Evolutionary conservation across 441 rosid genomes (phyloP), one percentile per base, ranked within the genome.

Genomic region (Biscutella auriculata): DNA sequence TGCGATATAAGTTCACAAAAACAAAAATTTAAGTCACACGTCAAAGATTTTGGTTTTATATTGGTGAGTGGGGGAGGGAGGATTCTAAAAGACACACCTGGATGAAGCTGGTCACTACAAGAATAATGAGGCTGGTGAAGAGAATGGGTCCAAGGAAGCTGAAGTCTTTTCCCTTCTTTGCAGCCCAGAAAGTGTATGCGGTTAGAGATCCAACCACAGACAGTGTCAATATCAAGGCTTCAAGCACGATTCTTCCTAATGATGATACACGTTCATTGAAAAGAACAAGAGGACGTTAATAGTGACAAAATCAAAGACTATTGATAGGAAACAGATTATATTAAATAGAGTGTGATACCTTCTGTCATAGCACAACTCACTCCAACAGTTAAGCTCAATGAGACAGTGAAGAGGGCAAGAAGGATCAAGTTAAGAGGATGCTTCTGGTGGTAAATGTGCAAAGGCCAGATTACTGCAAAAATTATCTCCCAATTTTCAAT

Each of bases 181-280:
- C 66, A 29, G 96, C 98, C 96, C 95, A 91, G 85, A 91, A 91
- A 53, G 95, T 84, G 76, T 88, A 91, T 10, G 74, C 98, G 14
- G 96, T 91, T 50, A 91, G 71, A 49, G 91, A 78, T 21, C 52
- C 72, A n/a, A 91, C 96, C 71, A 85, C 93, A 7, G 85, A 90
- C 1, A 92, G 72, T 25, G 98, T 91, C 66, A 91, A 69, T 68
- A 85, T 74, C 57, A 91, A 76, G 9, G 98, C 98, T 76, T 91
- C 79, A 25, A 91, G 98, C 66, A 91, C 98, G 25, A 91, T 82
- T 78, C 77, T 78, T 74, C 96, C 97, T n/a, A n/a, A n/a, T 91
- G 88, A 46, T 66, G 62, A 27, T n/a, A n/a, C n/a, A n/a, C n/a
- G n/a, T n/a, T n/a, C n/a, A n/a, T n/a, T n/a, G n/a, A n/a, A n/a